Base-by-base conservation (phyloP, 148 eudicot species). In the Diospyros lotus region DNA sequence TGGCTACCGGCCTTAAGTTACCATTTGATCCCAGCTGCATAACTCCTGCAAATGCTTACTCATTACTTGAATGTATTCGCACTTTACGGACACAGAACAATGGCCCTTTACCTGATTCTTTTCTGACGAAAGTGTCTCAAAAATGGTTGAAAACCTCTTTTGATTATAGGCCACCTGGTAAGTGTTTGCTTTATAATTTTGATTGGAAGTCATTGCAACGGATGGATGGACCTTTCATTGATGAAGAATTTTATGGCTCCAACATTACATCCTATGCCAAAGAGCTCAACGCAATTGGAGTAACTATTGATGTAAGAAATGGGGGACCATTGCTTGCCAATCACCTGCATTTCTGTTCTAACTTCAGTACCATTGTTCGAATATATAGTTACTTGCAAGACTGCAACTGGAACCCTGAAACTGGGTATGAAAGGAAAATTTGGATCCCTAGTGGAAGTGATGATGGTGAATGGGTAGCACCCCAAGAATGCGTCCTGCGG, bases 141-240 rank as follows among this genome's bases (percentile, higher is more conserved):
- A 76, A 77, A 62, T 87, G 93, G 93, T 64, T 89, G 80, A 91
- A 86, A 78, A 87, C 93, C 14, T 60, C 75, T 52, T 9, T 74
- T 44, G 93, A 90, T 9, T 89, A 84, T 46, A 78, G 76, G 78
- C 56, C 78, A n/a, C 93, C 91, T 2, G 11, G 79, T n/a, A 64
- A 83, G 68, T 84, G 91, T 58, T 40, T 89, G 80, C 72, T 89
- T 17, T 86, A 75, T 41, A 41, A 66, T 76, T 66, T 78, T 51
- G 12, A 74, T 9, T 77, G 80, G 81, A 64, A 2, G 14, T 39
- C 67, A 80, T 74, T 70, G 73, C 76, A 58, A 14, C 55, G 45
- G 45, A 46, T 75, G 42, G 96, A 91, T 73, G 91, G 89, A 15
- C 93, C 96, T 0, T 91, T 87, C 67, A 79, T 91, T 56, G 96